These are phyloP conservation scores for Ascodesmis nigricans DNA, from an alignment of 495 filamentous ascomycete genomes.

Conservation along the genomic window DNA sequence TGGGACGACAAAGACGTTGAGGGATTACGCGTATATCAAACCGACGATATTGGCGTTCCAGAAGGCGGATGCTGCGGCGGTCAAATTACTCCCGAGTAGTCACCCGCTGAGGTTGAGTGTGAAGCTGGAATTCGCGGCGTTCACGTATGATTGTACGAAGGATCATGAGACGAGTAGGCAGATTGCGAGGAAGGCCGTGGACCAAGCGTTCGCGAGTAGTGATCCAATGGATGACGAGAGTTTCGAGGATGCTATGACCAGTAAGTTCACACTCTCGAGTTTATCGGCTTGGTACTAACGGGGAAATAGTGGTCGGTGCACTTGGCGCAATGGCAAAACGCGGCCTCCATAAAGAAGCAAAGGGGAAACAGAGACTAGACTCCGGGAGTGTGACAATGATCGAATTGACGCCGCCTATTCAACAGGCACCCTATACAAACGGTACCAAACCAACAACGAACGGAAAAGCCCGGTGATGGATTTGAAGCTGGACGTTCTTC, in stretches of 20 bases:
- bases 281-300: no score
- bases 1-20: constrained; percentile 17
- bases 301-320: constrained; percentile 24
- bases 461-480: no score
- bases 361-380: no score
- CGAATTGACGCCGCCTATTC: no score
- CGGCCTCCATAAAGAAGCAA: no score
- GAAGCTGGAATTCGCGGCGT: constrained; percentile 84
- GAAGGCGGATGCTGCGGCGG: constrained; percentile 52
- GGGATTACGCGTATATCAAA: constrained; percentile 38
- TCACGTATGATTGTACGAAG: constrained; percentile 80
- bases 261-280: constrained; percentile 4
- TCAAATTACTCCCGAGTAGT: constrained; percentile 53
- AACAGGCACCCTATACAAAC: no score
- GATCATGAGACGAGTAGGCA: constrained; percentile 50
- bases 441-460: no score
- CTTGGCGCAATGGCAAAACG: constrained; percentile 28
- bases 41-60: constrained; percentile 61
- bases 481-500: no score
- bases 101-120: constrained; percentile 79
- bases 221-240: constrained; percentile 67
- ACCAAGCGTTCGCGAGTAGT: constrained; percentile 71
- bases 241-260: constrained; percentile 30
- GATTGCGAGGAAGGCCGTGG: constrained; percentile 61
- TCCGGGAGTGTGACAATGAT: no score